These are phyloP conservation scores for Pseudocercospora macadamiae DNA, from an alignment of 2,329 filamentous ascomycete genomes.

Conservation along the genomic window DNA sequence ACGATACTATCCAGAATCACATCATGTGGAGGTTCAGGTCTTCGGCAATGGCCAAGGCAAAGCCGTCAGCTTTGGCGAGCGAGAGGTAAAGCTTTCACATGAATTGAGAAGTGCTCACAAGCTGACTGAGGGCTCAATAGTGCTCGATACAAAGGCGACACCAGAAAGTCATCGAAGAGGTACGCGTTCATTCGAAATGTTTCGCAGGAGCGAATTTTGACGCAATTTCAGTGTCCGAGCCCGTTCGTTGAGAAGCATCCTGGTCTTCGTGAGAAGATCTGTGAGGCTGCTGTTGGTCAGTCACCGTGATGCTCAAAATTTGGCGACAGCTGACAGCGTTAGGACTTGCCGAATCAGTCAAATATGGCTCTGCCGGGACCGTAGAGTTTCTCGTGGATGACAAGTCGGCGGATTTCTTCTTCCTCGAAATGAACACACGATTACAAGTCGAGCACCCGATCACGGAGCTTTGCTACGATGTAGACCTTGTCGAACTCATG, in stretches of 20 bases:
- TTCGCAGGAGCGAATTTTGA: not conserved
- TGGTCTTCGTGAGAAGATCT: slow-evolving; percentile 64
- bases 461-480: slow-evolving; percentile 58
- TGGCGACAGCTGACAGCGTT: not conserved
- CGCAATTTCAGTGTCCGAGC: slow-evolving; percentile 60
- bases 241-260: slow-evolving; percentile 60
- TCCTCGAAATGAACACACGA: slow-evolving; percentile 63
- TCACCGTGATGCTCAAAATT: not conserved
- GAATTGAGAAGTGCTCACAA: not conserved
- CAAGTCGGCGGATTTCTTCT: slow-evolving; percentile 76
- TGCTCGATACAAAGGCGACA: slow-evolving; percentile 85
- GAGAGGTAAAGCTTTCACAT: slow-evolving; percentile 55
- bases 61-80: slow-evolving; percentile 81
- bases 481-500: slow-evolving; percentile 61
- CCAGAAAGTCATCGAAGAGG: slow-evolving; percentile 91
- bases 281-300: slow-evolving; percentile 68
- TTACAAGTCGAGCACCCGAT: slow-evolving; percentile 63
- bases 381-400: slow-evolving; percentile 91
- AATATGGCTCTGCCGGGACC: slow-evolving; percentile 84
- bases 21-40: slow-evolving; percentile 88
- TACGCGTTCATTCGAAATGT: not conserved
- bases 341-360: slow-evolving; percentile 53
- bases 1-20: slow-evolving; percentile 75
- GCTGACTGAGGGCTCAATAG: slow-evolving; percentile 12
- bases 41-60: slow-evolving; percentile 81